phyloP scores from a whole-genome alignment of 306 rosid species.

The Citrullus mucosospermus region DNA sequence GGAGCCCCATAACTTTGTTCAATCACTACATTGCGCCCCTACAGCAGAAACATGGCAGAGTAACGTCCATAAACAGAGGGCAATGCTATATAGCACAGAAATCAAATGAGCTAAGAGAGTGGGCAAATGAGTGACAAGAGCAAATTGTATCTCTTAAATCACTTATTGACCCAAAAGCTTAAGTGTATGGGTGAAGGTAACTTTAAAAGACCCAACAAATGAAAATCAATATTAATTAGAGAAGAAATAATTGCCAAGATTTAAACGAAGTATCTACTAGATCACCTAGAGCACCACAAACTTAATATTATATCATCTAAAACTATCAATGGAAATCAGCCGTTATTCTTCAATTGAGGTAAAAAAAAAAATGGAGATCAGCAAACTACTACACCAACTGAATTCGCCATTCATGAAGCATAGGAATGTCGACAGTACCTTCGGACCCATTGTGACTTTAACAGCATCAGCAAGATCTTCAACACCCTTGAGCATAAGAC shows the following conservation, averaged over 20 bases:
- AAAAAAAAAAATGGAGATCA: background rate
- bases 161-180: too few relatives aligned
- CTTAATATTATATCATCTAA: too few relatives aligned
- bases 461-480: conserved; percentile 95
- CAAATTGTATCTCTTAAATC: too few relatives aligned
- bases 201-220: too few relatives aligned
- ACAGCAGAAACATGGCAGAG: conserved; percentile 9
- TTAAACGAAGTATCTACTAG: too few relatives aligned
- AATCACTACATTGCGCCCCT: conserved; percentile 89
- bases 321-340: background rate
- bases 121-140: background rate
- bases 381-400: background rate
- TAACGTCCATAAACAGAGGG: background rate
- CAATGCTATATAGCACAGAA: background rate
- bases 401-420: background rate
- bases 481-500: conserved; percentile 87
- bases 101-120: background rate
- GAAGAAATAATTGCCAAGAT: too few relatives aligned
- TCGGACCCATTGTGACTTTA: conserved; percentile 95
- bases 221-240: too few relatives aligned
- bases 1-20: conserved; percentile 95
- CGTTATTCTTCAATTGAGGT: background rate
- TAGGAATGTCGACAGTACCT: conserved; percentile 25
- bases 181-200: too few relatives aligned
- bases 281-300: too few relatives aligned